Evolutionary conservation across 352 stramenopile genomes (phyloP).

Genomic region (Blastocystis hominis): DNA sequence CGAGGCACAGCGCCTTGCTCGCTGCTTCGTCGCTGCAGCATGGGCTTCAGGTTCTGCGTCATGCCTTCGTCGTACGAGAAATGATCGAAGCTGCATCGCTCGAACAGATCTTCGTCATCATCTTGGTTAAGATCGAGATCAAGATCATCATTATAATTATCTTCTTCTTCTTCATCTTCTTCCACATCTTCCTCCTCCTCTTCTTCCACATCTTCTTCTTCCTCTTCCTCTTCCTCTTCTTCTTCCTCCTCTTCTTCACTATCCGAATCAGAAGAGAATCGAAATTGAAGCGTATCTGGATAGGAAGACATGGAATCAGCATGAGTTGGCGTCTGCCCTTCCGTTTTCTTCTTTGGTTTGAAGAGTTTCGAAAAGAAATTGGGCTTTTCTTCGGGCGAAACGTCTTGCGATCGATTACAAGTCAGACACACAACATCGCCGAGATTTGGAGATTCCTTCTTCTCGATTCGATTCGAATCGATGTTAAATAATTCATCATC

Average conservation of each 20-base stretch:
- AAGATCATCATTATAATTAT: neutral
- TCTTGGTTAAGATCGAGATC: too few species aligned
- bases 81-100: too few species aligned
- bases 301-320: neutral
- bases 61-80: neutral
- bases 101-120: too few species aligned
- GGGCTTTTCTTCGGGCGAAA: neutral
- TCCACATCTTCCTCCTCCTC: neutral
- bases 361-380: constrained; percentile 37
- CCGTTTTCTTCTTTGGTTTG: constrained; percentile 17
- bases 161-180: neutral
- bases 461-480: neutral
- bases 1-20: neutral
- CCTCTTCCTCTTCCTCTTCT: neutral
- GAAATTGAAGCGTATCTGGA: too few species aligned
- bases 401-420: neutral
- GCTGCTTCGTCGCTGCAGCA: neutral
- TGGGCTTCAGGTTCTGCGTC: neutral
- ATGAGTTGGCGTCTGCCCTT: neutral
- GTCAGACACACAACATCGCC: neutral
- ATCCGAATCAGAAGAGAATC: neutral
- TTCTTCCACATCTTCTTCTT: neutral
- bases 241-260: neutral
- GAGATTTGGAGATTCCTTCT: neutral
- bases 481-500: neutral